Evolutionary conservation across 768 basidiomycete species (phyloP).

Genomic region (Panaeolus papilionaceus): DNA sequence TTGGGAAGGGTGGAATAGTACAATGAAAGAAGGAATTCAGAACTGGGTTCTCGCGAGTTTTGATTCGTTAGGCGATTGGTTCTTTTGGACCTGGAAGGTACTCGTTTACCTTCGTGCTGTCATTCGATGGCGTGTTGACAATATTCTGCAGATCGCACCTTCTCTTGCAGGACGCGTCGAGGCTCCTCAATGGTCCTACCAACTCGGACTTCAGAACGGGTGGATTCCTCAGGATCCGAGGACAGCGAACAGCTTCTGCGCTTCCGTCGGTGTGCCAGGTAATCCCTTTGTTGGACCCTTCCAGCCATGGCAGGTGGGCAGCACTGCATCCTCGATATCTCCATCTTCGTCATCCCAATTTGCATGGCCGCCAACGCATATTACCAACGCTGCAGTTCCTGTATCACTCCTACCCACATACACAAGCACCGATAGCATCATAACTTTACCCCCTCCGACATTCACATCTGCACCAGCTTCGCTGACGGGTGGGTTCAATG

Average conservation of each 20-base stretch:
- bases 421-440: constrained; percentile 67
- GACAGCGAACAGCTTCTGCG: constrained; percentile 63
- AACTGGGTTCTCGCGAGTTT: constrained; percentile 63
- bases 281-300: constrained; percentile 51
- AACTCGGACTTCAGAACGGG: constrained; percentile 63
- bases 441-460: constrained; percentile 57
- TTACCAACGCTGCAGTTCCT: constrained; percentile 47
- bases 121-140: background rate
- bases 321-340: constrained; percentile 57
- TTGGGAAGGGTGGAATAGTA: constrained; percentile 60
- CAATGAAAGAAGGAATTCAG: constrained; percentile 44
- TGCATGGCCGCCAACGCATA: constrained; percentile 65
- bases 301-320: constrained; percentile 74
- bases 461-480: constrained; percentile 44
- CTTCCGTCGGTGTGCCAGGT: constrained; percentile 47
- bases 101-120: background rate
- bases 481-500: constrained; percentile 47
- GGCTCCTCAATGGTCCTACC: constrained; percentile 49
- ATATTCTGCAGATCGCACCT: constrained; percentile 41
- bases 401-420: constrained; percentile 57
- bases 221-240: constrained; percentile 83
- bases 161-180: constrained; percentile 48
- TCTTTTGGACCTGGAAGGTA: constrained; percentile 56
- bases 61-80: constrained; percentile 47
- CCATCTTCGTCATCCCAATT: constrained; percentile 51